Base-by-base conservation (phyloP, 129 eudicot genomes). In the Flaveria bidentis region DNA sequence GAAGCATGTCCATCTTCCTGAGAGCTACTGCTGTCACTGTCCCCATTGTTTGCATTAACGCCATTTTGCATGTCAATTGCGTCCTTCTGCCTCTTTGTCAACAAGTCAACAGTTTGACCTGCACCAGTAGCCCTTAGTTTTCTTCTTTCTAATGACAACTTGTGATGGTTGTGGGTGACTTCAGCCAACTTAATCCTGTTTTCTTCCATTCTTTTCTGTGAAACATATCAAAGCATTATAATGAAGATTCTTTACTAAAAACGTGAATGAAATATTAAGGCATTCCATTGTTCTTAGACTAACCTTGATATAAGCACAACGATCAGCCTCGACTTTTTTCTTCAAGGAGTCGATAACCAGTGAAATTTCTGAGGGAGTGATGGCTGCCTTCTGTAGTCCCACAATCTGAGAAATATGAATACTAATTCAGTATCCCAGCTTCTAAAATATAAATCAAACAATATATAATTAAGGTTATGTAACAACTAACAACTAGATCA, bases 11-110 rank as follows among this genome's bases (percentile, higher is more conserved):
- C 92, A 83, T 88, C 96, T 71, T 94, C 98, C 76, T 89, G 91
- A 17, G 97, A 87, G 77, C 86, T 82, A 77, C 61, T 74, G 71
- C 90, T 82, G 52, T 82, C 92, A 65, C 77, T 71, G 72, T 87
- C 97, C 63, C 76, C 87, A 58, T 82, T 80, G 69, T 85, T 82
- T 36, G 77, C 80, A 69, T 85, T 87, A 46, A 94, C 85, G n/a
- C 92, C 93, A 7, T 90, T 87, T 80, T 91, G 97, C 96, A 84
- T 87, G 80, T 91, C 92, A 36, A 89, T 84, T 52, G 96, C 98
- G 81, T 89, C 96, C 78, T 84, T 91, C 74, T 88, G 96, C 80
- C 98, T 83, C 85, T 87, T 94, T 49, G 89, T 76, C 65, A 94
- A 69, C 65, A 89, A 74, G 61, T 85, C 90, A 58, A 76, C 74